Base-by-base conservation (phyloP, 2,329 filamentous ascomycete species). In the Dryadomyces quercus-mongolicae region DNA sequence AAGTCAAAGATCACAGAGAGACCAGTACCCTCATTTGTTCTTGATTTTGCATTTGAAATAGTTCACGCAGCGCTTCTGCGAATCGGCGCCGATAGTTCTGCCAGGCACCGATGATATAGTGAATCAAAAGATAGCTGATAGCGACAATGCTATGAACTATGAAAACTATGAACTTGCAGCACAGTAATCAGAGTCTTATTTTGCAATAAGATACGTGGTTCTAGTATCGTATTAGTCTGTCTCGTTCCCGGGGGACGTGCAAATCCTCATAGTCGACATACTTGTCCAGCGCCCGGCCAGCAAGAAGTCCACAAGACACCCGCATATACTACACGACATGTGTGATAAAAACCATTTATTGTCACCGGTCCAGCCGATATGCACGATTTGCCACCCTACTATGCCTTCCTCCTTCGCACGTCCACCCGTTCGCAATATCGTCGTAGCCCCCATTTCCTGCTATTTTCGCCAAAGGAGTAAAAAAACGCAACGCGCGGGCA, bases 351-450 rank as follows among this genome's bases (percentile, higher is more conserved):
- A 13, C 5, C 12, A 10, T 22, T 31, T 16, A 45, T 22, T 52
- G 46, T n/a, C 21, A 34, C 42, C 53, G 50, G 52, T 51, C 55
- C 53, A 58, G 54, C 55, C 54, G 54, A 53, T 49, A 38, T 50
- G 43, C 44, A 48, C 44, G 44, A 42, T 18, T 25, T 25, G n/a
- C 47, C 46, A 9, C 18, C 42, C 15, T 44, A 18, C 42, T 44
- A 20, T 44, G 42, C 18, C 18, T 20, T 46, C 25, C 36, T 22
- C 8, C 31, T 34, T 22, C 44, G 31, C 40, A 31, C 22, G 20
- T 34, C 13, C 21, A 42, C 5, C 34, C 25, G 12, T 46, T 22
- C 15, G 20, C 12, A 15, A 42, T 36, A 13, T 48, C 44, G 34
- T 49, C 25, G 25, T 31, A 31, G 44, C 13, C 49, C 40, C 42